These are phyloP conservation scores for Multifurca ochricompacta DNA, from an alignment of 768 basidiomycete genomes.

Conservation along the genomic window DNA sequence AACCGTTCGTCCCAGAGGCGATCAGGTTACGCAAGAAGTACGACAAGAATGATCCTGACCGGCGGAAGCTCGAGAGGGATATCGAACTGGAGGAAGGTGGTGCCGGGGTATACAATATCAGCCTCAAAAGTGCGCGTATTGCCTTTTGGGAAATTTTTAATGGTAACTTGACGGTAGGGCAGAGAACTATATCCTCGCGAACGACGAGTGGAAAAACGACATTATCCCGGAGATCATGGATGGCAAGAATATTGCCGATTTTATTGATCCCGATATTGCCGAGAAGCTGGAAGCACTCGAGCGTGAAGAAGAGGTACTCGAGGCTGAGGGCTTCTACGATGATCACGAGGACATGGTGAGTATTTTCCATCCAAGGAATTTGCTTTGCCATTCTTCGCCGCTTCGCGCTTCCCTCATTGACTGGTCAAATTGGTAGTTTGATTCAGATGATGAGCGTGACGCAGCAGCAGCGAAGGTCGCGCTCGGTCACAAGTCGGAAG, in stretches of 20 bases:
- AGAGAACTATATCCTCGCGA: constrained; percentile 87
- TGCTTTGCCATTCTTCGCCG: background rate
- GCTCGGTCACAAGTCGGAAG: constrained; percentile 58
- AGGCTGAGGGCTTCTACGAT: constrained; percentile 93
- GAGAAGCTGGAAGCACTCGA: constrained; percentile 97
- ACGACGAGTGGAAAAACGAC: constrained; percentile 94
- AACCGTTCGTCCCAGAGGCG: constrained; percentile 82
- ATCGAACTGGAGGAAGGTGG: constrained; percentile 81
- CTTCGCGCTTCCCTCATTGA: background rate
- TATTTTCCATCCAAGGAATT: background rate
- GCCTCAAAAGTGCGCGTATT: constrained; percentile 72
- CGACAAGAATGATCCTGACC: constrained; percentile 80
- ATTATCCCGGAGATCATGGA: constrained; percentile 98
- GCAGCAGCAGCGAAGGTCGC: constrained; percentile 51
- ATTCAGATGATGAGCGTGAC: constrained; percentile 71
- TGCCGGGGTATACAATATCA: constrained; percentile 86
- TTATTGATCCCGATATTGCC: constrained; percentile 94
- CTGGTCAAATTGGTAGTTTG: constrained; percentile 28
- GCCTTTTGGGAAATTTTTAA: background rate
- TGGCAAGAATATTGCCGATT: constrained; percentile 98
- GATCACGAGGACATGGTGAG: constrained; percentile 79
- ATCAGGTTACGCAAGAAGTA: constrained; percentile 74
- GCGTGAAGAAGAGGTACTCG: constrained; percentile 90
- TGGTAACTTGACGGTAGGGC: constrained; percentile 6
- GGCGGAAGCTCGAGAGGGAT: constrained; percentile 67